These are phyloP conservation scores for Phytophthora pluvialis DNA, from an alignment of 352 stramenopile species.

Conservation along the genomic window DNA sequence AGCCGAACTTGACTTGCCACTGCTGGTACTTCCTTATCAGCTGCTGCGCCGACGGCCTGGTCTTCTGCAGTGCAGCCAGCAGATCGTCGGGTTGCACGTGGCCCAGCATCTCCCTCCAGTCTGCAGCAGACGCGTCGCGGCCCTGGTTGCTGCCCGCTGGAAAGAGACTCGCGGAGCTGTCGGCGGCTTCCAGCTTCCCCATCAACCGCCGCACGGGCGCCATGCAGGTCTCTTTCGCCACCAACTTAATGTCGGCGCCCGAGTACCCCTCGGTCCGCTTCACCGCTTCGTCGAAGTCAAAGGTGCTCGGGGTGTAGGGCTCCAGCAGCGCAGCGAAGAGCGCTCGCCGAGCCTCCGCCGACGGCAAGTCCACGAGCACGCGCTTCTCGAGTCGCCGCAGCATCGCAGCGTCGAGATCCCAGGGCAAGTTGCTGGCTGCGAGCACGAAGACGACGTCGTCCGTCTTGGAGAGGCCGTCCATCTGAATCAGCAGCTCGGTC, in stretches of 20 bases:
- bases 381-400: constrained; percentile 85
- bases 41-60: constrained; percentile 79
- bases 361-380: constrained; percentile 80
- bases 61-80: constrained; percentile 67
- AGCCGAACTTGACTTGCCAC: constrained; percentile 84
- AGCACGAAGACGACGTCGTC: constrained; percentile 86
- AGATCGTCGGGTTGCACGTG: constrained; percentile 66
- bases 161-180: constrained; percentile 31
- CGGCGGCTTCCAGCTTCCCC: constrained; percentile 56
- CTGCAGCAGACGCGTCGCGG: constrained; percentile 25
- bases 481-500: constrained; percentile 88
- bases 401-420: constrained; percentile 84
- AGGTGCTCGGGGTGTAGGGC: constrained; percentile 60
- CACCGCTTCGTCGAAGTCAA: constrained; percentile 62
- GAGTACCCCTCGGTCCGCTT: constrained; percentile 76
- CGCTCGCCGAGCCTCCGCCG: constrained; percentile 54
- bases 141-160: constrained; percentile 26
- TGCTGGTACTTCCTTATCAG: constrained; percentile 82
- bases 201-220: constrained; percentile 78
- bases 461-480: constrained; percentile 85
- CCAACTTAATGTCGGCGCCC: constrained; percentile 85
- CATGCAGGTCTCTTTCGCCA: constrained; percentile 89
- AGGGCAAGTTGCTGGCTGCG: constrained; percentile 83
- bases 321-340: constrained; percentile 69
- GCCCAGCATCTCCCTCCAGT: constrained; percentile 70